A percentile compares a stretch with the other conserved stretches of the same genome.
Evolutionary conservation across 768 basidiomycete genomes (phyloP).

Genomic region (Pleurotus tuoliensis): DNA sequence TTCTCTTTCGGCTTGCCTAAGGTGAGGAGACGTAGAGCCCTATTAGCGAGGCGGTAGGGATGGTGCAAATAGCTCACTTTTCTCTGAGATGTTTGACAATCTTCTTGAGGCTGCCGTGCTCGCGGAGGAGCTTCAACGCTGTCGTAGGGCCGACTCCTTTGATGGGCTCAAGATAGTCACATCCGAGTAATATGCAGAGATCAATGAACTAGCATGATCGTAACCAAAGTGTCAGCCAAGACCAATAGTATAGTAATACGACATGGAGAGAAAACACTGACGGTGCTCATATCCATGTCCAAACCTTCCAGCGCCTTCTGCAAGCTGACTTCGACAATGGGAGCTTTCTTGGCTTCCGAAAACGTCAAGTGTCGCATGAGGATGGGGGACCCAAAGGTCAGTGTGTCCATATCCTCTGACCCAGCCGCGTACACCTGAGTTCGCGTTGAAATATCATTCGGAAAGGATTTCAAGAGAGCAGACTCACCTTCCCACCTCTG

Average conservation of each 20-base stretch:
- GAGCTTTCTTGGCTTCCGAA: conserved; percentile 95
- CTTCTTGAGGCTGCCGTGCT: conserved; percentile 66
- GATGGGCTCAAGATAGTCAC: conserved; percentile 99
- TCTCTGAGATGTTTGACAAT: conserved; percentile 77
- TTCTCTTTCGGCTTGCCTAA: conserved; percentile 36
- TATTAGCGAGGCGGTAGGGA: not conserved
- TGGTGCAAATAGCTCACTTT: conserved; percentile 44
- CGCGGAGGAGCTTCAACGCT: conserved; percentile 87
- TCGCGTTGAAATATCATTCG: not conserved
- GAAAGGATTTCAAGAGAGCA: not conserved
- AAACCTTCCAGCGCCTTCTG: conserved; percentile 82
- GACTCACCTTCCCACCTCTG: conserved; percentile 80
- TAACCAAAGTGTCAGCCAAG: not conserved
- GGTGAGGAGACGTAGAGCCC: not conserved
- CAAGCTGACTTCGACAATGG: conserved; percentile 90
- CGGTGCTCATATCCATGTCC: conserved; percentile 78
- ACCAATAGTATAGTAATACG: not conserved
- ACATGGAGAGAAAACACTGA: not conserved
- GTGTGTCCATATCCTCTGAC: conserved; percentile 99
- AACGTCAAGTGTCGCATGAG: conserved; percentile 95
- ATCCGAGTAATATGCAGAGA: conserved; percentile 92
- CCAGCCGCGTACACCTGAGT: conserved; percentile 91
- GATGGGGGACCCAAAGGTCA: conserved; percentile 91
- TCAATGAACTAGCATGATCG: conserved; percentile 74
- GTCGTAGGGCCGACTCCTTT: conserved; percentile 95